A percentile compares a stretch with the other conserved stretches of the same genome.
Evolutionary conservation across 2,329 filamentous ascomycete species (phyloP).

Genomic region (Penicillium italicum): DNA sequence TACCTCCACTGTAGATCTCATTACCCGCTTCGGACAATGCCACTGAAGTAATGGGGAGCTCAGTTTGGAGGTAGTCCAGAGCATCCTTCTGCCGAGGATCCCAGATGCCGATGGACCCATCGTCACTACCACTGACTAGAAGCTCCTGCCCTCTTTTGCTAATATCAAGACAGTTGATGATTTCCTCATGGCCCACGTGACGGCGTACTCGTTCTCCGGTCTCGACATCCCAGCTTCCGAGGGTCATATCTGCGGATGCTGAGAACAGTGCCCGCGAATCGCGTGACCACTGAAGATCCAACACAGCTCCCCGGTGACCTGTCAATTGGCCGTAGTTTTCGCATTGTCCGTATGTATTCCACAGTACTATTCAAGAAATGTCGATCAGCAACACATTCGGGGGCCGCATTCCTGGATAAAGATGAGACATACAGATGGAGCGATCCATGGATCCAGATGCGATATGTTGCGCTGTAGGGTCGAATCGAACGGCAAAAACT

Average conservation of each 20-base stretch:
- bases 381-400: not conserved
- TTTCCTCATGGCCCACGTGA: constrained; percentile 88
- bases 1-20: constrained; percentile 89
- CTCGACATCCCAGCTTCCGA: constrained; percentile 93
- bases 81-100: constrained; percentile 88
- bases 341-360: constrained; percentile 88
- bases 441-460: constrained; percentile 95
- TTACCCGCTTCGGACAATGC: constrained; percentile 92
- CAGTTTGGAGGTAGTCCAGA: constrained; percentile 80
- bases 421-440: constrained; percentile 66
- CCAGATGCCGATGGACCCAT: constrained; percentile 93
- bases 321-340: constrained; percentile 88
- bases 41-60: constrained; percentile 87
- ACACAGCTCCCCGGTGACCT: constrained; percentile 84
- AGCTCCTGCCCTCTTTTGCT: constrained; percentile 87
- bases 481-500: constrained; percentile 86
- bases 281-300: constrained; percentile 94
- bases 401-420: not conserved
- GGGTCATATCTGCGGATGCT: constrained; percentile 86
- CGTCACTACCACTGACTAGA: constrained; percentile 85
- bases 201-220: constrained; percentile 87
- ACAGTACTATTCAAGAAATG: constrained; percentile 63
- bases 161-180: constrained; percentile 89
- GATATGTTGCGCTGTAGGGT: constrained; percentile 80
- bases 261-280: constrained; percentile 89